Conservation (phyloP, 2,329 filamentous ascomycete species). For the Aspergillus sp. region DNA sequence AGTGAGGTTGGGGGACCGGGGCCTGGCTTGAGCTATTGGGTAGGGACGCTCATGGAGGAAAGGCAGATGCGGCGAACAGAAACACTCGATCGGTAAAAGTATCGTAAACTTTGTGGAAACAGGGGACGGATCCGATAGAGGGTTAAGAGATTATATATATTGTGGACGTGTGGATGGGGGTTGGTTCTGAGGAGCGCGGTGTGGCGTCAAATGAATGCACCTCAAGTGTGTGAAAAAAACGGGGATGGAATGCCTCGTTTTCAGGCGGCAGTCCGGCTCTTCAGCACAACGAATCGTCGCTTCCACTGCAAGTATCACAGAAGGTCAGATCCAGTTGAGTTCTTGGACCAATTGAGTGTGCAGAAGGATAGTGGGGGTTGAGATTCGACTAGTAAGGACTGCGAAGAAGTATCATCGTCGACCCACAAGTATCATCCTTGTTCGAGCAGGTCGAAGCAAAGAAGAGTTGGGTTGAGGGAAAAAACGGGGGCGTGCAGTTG, state of each 20-base stretch:
- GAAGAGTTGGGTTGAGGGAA: constrained; percentile 15
- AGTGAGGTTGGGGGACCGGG: not conserved
- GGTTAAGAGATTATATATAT: constrained; percentile 5
- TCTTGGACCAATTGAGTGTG: constrained; percentile 17
- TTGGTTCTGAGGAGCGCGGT: not conserved
- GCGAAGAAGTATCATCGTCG: constrained; percentile 19
- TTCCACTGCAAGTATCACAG: constrained; percentile 9
- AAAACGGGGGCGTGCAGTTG: constrained; percentile 27
- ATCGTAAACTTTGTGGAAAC: not conserved
- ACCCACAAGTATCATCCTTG: constrained; percentile 19
- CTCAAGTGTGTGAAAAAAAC: not conserved
- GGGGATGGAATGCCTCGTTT: constrained; percentile 8
- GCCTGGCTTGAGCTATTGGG: not conserved
- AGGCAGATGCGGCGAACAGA: not conserved
- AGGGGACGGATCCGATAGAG: not conserved
- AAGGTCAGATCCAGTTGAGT: constrained; percentile 13
- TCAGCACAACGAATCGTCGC: constrained; percentile 1
- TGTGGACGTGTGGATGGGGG: not conserved
- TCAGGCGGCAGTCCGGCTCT: constrained; percentile 7
- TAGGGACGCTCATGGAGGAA: not conserved
- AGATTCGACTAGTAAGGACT: constrained; percentile 19
- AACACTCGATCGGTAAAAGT: not conserved
- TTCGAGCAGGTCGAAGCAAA: constrained; percentile 10
- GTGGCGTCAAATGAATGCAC: constrained; percentile 6
- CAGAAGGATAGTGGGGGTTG: constrained; percentile 16